These are phyloP conservation scores for Dionaea muscipula DNA, from an alignment of 179 eudicot genomes.

Conservation along the genomic window DNA sequence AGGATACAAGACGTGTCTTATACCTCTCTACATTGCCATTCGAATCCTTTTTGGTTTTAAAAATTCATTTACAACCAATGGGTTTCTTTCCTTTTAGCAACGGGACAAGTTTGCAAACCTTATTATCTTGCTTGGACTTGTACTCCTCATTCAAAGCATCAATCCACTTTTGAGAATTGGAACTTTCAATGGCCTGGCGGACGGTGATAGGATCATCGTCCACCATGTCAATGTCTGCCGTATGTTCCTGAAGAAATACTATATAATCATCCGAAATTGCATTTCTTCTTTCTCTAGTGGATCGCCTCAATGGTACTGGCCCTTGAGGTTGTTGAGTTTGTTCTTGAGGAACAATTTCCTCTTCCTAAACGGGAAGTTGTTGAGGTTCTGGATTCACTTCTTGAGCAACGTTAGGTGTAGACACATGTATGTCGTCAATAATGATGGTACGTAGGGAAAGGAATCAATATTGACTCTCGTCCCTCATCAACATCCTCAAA, in stretches of 20 bases:
- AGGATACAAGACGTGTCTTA: background rate
- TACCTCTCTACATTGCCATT: conserved; percentile 1
- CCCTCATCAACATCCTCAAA: too few relatives aligned
- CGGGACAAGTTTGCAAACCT: conserved; percentile 8
- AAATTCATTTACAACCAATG: conserved; percentile 2
- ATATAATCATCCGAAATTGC: conserved; percentile 1
- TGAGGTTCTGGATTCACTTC: too few relatives aligned
- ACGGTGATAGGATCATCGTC: background rate
- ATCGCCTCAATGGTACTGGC: background rate
- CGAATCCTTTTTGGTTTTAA: conserved; percentile 5
- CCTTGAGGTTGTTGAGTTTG: too few relatives aligned
- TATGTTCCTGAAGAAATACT: background rate
- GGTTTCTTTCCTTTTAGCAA: background rate
- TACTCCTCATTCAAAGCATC: conserved; percentile 3
- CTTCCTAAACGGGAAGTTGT: too few relatives aligned
- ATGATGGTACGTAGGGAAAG: too few relatives aligned
- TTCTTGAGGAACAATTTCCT: too few relatives aligned
- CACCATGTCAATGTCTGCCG: background rate
- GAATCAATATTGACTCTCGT: too few relatives aligned
- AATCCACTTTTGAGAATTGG: background rate
- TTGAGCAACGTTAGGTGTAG: too few relatives aligned
- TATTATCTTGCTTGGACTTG: conserved; percentile 1
- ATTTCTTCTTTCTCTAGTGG: background rate
- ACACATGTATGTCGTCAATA: too few relatives aligned
- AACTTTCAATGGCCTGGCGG: background rate